Evolutionary conservation across 768 basidiomycete species (phyloP).

Genomic region (Collybia sp.): DNA sequence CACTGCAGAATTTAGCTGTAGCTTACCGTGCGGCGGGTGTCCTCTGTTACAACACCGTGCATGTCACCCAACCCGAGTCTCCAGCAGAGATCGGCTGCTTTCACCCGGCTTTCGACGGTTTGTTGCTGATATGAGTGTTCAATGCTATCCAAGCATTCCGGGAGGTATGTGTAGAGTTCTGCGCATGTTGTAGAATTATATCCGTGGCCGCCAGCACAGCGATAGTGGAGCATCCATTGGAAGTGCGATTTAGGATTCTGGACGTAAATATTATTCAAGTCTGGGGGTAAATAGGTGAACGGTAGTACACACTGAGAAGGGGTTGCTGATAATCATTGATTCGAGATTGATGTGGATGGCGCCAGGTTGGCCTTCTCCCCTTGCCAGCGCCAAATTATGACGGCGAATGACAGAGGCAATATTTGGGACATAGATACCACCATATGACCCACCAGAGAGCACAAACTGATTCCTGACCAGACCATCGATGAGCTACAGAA

Average conservation of each 20-base stretch:
- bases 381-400: slow-evolving; percentile 19
- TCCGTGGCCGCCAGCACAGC: slow-evolving; percentile 19
- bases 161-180: slow-evolving; percentile 15
- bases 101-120: slow-evolving; percentile 4
- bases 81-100: slow-evolving; percentile 7
- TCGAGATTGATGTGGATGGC: slow-evolving; percentile 24
- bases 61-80: slow-evolving; percentile 4
- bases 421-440: slow-evolving; percentile 27
- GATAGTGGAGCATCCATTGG: slow-evolving; percentile 22
- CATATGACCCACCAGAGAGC: slow-evolving; percentile 27
- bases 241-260: slow-evolving; percentile 23
- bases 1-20: background rate
- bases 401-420: slow-evolving; percentile 30
- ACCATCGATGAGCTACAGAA: background rate
- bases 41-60: slow-evolving; percentile 13
- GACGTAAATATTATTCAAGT: background rate
- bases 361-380: slow-evolving; percentile 9
- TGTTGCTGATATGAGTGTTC: slow-evolving; percentile 10
- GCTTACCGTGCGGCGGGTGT: slow-evolving; percentile 12
- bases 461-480: slow-evolving; percentile 15
- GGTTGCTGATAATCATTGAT: slow-evolving; percentile 26
- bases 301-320: slow-evolving; percentile 10
- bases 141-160: slow-evolving; percentile 19
- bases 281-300: background rate
- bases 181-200: slow-evolving; percentile 24